phyloP scores from a whole-genome alignment of 169 alveolate species.

The Perkinsus marinus region DNA sequence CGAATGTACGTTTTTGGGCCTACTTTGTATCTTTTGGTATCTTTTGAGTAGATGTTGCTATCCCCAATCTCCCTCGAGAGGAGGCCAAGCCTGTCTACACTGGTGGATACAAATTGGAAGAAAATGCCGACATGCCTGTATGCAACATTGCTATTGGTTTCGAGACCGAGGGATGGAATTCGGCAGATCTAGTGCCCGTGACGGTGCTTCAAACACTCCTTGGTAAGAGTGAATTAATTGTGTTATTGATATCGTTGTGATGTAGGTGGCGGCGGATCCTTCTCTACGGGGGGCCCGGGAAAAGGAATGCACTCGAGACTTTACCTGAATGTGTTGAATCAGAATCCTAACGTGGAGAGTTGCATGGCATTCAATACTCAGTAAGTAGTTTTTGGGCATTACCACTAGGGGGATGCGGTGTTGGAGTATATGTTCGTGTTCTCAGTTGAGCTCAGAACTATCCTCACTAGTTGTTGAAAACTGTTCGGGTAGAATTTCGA shows the following conservation, averaged over 20 bases:
- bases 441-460: too few relatives aligned
- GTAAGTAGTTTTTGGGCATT: conserved; percentile 7
- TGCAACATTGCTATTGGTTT: conserved; percentile 62
- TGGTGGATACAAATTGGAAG: conserved; percentile 63
- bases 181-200: conserved; percentile 47
- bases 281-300: conserved; percentile 82
- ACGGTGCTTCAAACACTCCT: conserved; percentile 60
- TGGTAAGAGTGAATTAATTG: background rate
- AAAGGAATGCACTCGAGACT: conserved; percentile 74
- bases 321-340: conserved; percentile 49
- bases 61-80: background rate
- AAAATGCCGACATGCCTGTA: conserved; percentile 46
- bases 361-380: conserved; percentile 75
- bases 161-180: conserved; percentile 46
- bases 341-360: conserved; percentile 62
- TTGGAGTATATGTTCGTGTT: too few relatives aligned
- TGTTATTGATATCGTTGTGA: background rate
- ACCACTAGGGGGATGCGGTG: too few relatives aligned
- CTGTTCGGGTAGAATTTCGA: too few relatives aligned
- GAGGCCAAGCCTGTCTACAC: conserved; percentile 55
- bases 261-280: conserved; percentile 81
- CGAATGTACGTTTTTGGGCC: conserved; percentile 43
- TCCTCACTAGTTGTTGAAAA: too few relatives aligned
- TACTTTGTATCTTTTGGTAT: too few relatives aligned
- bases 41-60: background rate